These are phyloP conservation scores for Aspergillus arachidicola DNA, from an alignment of 2,329 filamentous ascomycete genomes.

Conservation along the genomic window DNA sequence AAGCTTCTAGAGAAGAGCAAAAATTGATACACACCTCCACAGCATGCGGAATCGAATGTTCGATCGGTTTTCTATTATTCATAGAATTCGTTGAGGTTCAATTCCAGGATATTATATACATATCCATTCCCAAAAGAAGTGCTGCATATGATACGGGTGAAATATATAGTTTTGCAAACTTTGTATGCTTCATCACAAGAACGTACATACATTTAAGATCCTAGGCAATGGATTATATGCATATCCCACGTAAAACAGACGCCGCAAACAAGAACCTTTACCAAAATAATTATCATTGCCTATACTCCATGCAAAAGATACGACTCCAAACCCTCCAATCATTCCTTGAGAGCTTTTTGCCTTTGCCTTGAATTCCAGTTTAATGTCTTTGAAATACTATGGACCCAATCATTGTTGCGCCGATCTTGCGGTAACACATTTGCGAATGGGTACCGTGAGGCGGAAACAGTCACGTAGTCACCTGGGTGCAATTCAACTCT, in stretches of 20 bases:
- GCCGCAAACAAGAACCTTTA: not conserved
- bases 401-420: conserved; percentile 53
- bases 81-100: not conserved
- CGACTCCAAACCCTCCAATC: not conserved
- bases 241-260: not conserved
- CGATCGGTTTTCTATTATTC: not conserved
- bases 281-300: not conserved
- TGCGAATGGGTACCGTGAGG: conserved; percentile 55
- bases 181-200: not conserved
- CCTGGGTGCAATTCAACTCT: conserved; percentile 53
- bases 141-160: not conserved
- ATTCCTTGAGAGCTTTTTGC: conserved; percentile 44
- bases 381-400: conserved; percentile 53
- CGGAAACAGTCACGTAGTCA: conserved; percentile 57
- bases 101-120: not conserved
- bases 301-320: not conserved
- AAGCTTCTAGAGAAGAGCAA: conserved; percentile 32
- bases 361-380: conserved; percentile 54
- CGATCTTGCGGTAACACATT: conserved; percentile 49
- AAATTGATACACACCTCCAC: conserved; percentile 16
- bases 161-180: not conserved
- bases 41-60: not conserved
- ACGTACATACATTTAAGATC: not conserved
- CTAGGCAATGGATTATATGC: not conserved
- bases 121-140: not conserved